Evolutionary conservation across 768 basidiomycete species (phyloP), one percentile per base, ranked within the genome.

Genomic region (Porphyrellus cyaneotinctus): DNA sequence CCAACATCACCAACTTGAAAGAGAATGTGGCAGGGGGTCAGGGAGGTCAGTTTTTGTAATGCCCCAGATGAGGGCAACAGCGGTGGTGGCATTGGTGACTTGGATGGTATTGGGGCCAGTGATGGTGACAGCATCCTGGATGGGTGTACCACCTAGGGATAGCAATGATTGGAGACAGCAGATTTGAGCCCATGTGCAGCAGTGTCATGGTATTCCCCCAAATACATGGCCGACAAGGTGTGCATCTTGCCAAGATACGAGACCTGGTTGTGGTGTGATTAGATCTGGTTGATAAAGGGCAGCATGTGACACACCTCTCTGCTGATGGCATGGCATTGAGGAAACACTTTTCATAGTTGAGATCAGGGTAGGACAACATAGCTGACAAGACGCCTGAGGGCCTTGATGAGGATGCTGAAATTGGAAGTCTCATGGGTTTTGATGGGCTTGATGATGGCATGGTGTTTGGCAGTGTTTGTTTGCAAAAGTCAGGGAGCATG

Each of bases 1-100:
- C 97, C 97, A 53, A 95, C 83, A 63, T 99, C 97, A 63, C 98
- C 83, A 65, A n/a, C n/a, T n/a, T n/a, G n/a, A n/a, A 99, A 97
- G 58, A 87, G 88, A 70, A 99, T 85, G 69, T 97, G 81, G 31
- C 87, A 81, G 0, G 95, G 87, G 69, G 14, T 87, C 84, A 20
- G 97, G 97, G 39, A 99, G 85, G 70, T 99, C 97, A 24, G 88
- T 84, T 74, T 99, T 99, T 59, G 95, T 99, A 79, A 98, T 98
- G 60, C 97, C 97, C 74, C 95, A 99, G 47, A 91, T 93, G 69
- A 99, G 87, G 36, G 97, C 97, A 52, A 87, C 81, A 48, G 95
- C 97, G 57, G 95, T 98, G 51, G 88, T 86, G 70, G 98, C 97
- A 76, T 97, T 97, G 78, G 98, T 92, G 71, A 99, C 80, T 47